Evolutionary conservation across 208 protist genomes (phyloP).

Genomic region (Acanthamoeba culbertsoni): DNA sequence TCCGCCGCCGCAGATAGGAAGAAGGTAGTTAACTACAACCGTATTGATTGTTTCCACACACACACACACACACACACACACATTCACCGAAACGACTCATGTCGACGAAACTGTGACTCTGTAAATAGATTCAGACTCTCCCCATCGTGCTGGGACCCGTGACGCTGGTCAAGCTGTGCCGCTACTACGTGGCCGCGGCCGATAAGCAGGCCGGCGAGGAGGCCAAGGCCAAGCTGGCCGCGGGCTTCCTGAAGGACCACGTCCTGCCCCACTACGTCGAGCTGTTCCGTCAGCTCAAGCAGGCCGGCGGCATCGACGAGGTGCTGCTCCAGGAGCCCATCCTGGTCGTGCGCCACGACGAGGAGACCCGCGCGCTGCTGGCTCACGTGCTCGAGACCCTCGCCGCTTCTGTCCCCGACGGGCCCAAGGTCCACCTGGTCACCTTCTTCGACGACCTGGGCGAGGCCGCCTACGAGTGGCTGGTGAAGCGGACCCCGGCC

Average conservation of each 20-base stretch:
- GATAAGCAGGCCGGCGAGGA: neutral
- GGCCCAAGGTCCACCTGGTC: conserved; percentile 75
- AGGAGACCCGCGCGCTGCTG: conserved; percentile 71
- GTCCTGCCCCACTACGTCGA: conserved; percentile 84
- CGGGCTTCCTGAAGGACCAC: conserved; percentile 52
- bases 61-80: neutral
- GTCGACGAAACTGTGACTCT: no score
- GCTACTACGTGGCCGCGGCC: neutral
- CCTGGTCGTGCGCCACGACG: conserved; percentile 76
- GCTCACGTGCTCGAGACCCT: neutral
- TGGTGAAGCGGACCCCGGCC: conserved; percentile 63
- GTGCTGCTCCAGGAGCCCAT: conserved; percentile 90
- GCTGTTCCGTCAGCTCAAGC: conserved; percentile 80
- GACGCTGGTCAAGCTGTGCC: conserved; percentile 84
- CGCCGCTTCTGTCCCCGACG: neutral
- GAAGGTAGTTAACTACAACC: neutral
- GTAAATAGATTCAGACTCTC: conserved; percentile 63
- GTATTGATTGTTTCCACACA: neutral
- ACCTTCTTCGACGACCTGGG: conserved; percentile 88
- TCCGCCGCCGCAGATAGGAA: neutral
- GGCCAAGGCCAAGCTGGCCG: neutral
- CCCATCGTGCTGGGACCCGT: conserved; percentile 88
- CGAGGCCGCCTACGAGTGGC: conserved; percentile 74
- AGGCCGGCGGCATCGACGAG: conserved; percentile 80
- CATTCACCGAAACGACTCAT: no score